Evolutionary conservation across 2,329 filamentous ascomycete species (phyloP).

Genomic region (Epichloe bromicola): DNA sequence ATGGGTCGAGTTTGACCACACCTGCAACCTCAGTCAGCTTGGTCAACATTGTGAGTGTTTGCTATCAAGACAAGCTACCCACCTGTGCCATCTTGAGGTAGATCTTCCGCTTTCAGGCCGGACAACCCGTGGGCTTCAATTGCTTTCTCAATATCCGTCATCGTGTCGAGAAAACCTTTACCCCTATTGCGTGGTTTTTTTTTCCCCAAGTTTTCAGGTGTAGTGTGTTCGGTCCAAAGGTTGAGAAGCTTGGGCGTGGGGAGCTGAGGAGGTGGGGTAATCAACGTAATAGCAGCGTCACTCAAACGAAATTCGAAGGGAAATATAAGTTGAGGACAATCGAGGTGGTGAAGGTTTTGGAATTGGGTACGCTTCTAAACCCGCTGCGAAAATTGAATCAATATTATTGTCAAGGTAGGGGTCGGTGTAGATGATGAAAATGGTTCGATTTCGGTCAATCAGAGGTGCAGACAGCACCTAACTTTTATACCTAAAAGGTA

Average conservation of each 20-base stretch:
- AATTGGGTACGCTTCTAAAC: neutral
- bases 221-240: neutral
- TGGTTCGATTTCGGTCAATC: no score
- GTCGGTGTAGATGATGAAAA: no score
- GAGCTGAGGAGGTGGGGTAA: neutral
- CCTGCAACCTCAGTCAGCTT: constrained; percentile 37
- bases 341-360: neutral
- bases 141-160: constrained; percentile 5
- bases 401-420: no score
- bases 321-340: neutral
- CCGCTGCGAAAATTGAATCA: neutral
- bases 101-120: constrained; percentile 30
- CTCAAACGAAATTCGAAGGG: neutral
- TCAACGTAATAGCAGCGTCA: neutral
- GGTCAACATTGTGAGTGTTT: neutral
- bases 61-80: constrained; percentile 11
- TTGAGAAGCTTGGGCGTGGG: neutral
- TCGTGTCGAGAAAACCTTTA: neutral
- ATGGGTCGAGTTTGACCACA: constrained; percentile 78
- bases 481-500: no score
- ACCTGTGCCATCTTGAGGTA: constrained; percentile 64
- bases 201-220: neutral
- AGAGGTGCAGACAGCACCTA: no score
- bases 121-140: constrained; percentile 7
- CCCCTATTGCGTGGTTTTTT: neutral